A percentile compares a stretch with the other conserved stretches of the same genome.
Evolutionary conservation across 441 rosid species (phyloP).

Genomic region (Erysimum cheiri): DNA sequence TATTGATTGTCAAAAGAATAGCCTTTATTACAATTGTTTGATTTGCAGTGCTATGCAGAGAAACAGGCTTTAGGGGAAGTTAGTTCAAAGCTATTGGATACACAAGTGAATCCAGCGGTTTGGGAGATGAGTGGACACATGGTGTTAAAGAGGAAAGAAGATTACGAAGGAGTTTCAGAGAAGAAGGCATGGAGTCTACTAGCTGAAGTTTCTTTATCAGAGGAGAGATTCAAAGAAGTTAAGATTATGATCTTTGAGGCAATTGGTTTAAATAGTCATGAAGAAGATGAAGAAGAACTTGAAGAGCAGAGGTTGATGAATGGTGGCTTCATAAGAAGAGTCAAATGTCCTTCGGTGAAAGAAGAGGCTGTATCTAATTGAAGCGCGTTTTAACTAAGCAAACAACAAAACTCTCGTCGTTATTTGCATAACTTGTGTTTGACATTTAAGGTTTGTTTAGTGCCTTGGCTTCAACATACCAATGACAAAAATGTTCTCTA

Average conservation of each 20-base stretch:
- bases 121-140: conserved; percentile 99
- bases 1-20: conserved; percentile 11
- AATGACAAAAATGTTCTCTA: too few species aligned
- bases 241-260: conserved; percentile 68
- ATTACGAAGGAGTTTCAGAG: conserved; percentile 87
- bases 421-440: conserved; percentile 12
- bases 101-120: conserved; percentile 98
- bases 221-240: conserved; percentile 84
- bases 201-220: conserved; percentile 87
- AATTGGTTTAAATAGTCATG: conserved; percentile 43
- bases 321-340: conserved; percentile 42
- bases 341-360: conserved; percentile 41
- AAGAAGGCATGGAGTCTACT: conserved; percentile 90
- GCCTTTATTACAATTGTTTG: background rate
- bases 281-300: conserved; percentile 20
- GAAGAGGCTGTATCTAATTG: conserved; percentile 14
- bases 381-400: background rate
- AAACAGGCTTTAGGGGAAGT: conserved; percentile 96
- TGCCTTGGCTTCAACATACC: too few species aligned
- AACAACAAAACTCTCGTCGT: background rate
- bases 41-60: conserved; percentile 89
- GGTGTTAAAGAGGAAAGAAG: conserved; percentile 89
- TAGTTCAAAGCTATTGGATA: conserved; percentile 72
- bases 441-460: background rate
- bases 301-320: conserved; percentile 35